phyloP scores from a whole-genome alignment of 352 stramenopile species.

The Globisporangium acanthophoron region DNA sequence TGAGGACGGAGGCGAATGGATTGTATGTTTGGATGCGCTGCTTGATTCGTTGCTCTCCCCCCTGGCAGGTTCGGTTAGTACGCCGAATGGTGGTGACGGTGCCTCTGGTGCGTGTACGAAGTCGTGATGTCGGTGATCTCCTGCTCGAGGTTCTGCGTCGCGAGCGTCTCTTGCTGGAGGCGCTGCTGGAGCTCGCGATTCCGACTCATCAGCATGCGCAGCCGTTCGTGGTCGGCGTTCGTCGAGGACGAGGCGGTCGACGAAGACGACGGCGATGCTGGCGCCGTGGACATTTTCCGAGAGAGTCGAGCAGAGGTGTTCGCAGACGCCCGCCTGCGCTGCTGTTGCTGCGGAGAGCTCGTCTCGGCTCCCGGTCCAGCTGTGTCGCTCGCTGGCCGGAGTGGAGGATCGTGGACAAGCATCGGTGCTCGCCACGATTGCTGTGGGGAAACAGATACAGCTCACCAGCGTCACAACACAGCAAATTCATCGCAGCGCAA shows the following conservation, averaged over 20 bases:
- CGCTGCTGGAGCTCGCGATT: slow-evolving; percentile 76
- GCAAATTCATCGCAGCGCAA: too few relatives aligned
- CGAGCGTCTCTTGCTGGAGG: slow-evolving; percentile 65
- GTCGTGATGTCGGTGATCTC: slow-evolving; percentile 66
- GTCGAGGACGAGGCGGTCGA: slow-evolving; percentile 18
- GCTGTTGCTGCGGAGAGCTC: neutral
- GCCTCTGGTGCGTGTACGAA: slow-evolving; percentile 6
- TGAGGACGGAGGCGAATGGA: too few relatives aligned
- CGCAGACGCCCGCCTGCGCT: neutral
- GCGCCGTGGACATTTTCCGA: slow-evolving; percentile 30
- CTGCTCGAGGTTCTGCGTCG: slow-evolving; percentile 61
- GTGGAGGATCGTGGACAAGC: neutral
- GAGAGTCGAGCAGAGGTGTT: neutral
- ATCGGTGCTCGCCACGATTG: slow-evolving; percentile 9
- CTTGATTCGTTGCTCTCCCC: neutral
- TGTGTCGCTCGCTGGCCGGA: neutral
- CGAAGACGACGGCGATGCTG: slow-evolving; percentile 23
- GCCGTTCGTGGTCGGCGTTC: slow-evolving; percentile 51
- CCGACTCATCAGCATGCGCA: slow-evolving; percentile 66
- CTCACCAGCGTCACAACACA: neutral
- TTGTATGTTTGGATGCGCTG: neutral
- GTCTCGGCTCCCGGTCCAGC: neutral
- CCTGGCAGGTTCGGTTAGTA: neutral
- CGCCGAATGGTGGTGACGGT: neutral
- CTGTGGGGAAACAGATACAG: neutral